Evolutionary conservation across 2,329 filamentous ascomycete species (phyloP).

Genomic region (Ophiostoma tasmaniense): DNA sequence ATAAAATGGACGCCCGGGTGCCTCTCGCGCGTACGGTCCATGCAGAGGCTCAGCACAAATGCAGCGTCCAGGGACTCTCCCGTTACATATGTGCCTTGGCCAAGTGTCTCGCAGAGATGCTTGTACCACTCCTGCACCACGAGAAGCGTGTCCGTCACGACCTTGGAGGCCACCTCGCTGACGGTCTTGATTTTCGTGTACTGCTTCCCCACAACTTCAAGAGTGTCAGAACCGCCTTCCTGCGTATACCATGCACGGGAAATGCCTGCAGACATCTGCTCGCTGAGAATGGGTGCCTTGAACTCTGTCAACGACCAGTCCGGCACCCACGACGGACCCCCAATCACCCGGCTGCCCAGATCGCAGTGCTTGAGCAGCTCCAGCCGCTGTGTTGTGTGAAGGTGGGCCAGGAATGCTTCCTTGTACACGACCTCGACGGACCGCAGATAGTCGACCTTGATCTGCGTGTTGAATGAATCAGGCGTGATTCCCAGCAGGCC

Average conservation of each 20-base stretch:
- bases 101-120: background rate
- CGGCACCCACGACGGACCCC: conserved; percentile 8
- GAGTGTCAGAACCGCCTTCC: background rate
- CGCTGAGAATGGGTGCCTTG: conserved; percentile 8
- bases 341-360: background rate
- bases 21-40: conserved; percentile 10
- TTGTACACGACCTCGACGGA: conserved; percentile 6
- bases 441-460: conserved; percentile 7
- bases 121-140: conserved; percentile 7
- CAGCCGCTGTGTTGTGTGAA: conserved; percentile 2
- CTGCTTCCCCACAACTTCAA: background rate
- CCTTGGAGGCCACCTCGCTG: conserved; percentile 4
- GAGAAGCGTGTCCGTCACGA: conserved; percentile 2
- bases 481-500: conserved; percentile 10
- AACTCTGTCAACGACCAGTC: conserved; percentile 8
- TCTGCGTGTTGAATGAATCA: background rate
- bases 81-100: conserved; percentile 4
- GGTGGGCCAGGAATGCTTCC: background rate
- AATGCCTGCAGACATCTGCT: conserved; percentile 8
- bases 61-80: conserved; percentile 10
- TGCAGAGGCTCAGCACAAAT: conserved; percentile 10
- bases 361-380: conserved; percentile 10
- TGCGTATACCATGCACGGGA: conserved; percentile 8
- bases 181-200: background rate
- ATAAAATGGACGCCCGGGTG: conserved; percentile 5